These are phyloP conservation scores for Curvularia lunata DNA, from an alignment of 2,329 filamentous ascomycete species.

Conservation along the genomic window DNA sequence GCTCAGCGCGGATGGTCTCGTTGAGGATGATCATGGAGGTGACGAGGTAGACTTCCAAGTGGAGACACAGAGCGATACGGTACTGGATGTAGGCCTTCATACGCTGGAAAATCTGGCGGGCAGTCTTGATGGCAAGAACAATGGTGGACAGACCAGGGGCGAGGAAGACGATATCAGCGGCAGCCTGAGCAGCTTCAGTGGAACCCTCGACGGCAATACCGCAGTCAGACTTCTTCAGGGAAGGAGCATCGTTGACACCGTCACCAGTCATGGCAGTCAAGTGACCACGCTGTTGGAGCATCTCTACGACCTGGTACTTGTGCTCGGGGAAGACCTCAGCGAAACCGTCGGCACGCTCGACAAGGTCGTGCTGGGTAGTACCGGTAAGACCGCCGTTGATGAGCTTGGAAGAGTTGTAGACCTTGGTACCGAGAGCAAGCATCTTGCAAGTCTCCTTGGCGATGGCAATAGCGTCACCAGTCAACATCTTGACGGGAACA, in stretches of 20 bases:
- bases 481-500: slow-evolving; percentile 82
- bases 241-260: slow-evolving; percentile 75
- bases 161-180: slow-evolving; percentile 76
- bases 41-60: slow-evolving; percentile 77
- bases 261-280: slow-evolving; percentile 79
- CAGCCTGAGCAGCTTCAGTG: slow-evolving; percentile 74
- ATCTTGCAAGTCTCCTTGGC: slow-evolving; percentile 85
- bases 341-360: slow-evolving; percentile 76
- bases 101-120: slow-evolving; percentile 77
- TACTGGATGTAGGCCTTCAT: slow-evolving; percentile 82
- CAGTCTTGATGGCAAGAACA: slow-evolving; percentile 74
- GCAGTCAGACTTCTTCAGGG: slow-evolving; percentile 75
- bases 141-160: slow-evolving; percentile 74
- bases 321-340: slow-evolving; percentile 77
- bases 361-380: slow-evolving; percentile 75
- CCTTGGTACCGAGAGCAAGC: slow-evolving; percentile 78
- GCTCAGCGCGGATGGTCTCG: slow-evolving; percentile 73
- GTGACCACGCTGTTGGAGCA: slow-evolving; percentile 75
- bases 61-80: slow-evolving; percentile 75
- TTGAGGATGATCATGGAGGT: slow-evolving; percentile 81
- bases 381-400: slow-evolving; percentile 77
- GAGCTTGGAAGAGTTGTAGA: slow-evolving; percentile 80
- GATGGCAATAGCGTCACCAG: slow-evolving; percentile 79
- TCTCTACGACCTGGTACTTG: slow-evolving; percentile 78
- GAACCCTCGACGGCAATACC: slow-evolving; percentile 76